These are phyloP conservation scores for Fusarium sororula DNA, from an alignment of 2,329 filamentous ascomycete species.

Conservation along the genomic window DNA sequence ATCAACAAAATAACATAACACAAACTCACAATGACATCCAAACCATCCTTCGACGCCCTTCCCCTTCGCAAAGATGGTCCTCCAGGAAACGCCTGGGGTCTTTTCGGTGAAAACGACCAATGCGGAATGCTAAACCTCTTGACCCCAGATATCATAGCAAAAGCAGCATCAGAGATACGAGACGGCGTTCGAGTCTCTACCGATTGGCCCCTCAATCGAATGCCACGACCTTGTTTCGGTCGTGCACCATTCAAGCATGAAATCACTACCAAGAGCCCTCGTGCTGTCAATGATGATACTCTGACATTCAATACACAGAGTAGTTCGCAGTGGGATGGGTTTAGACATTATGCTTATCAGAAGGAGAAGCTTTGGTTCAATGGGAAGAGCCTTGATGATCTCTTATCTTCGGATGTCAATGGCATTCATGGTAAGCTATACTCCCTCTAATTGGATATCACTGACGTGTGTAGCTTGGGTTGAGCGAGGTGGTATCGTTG, in stretches of 20 bases:
- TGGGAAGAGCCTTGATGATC: constrained; percentile 53
- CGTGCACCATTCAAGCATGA: constrained; percentile 44
- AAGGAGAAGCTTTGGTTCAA: constrained; percentile 48
- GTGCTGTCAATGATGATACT: constrained; percentile 47
- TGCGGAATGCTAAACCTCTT: constrained; percentile 65
- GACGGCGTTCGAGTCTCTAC: constrained; percentile 46
- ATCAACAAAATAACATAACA: neutral
- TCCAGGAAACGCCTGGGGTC: constrained; percentile 64
- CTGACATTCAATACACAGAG: constrained; percentile 50
- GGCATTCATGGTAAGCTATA: constrained; percentile 42
- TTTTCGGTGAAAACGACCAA: constrained; percentile 61
- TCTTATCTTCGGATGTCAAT: constrained; percentile 46
- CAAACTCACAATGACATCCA: neutral
- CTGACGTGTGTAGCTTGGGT: constrained; percentile 8
- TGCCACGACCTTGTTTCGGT: constrained; percentile 48
- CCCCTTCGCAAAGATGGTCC: constrained; percentile 60
- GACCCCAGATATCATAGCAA: constrained; percentile 46
- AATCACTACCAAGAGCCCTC: constrained; percentile 39
- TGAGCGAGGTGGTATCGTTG: constrained; percentile 54
- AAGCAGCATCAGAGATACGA: constrained; percentile 43
- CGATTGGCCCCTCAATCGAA: constrained; percentile 47
- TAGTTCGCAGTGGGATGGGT: constrained; percentile 53
- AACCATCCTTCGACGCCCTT: constrained; percentile 54
- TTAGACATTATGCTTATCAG: constrained; percentile 52
- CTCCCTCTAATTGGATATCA: rapidly evolving